phyloP scores from a whole-genome alignment of 768 basidiomycete genomes.

The Tulasnella sp. region DNA sequence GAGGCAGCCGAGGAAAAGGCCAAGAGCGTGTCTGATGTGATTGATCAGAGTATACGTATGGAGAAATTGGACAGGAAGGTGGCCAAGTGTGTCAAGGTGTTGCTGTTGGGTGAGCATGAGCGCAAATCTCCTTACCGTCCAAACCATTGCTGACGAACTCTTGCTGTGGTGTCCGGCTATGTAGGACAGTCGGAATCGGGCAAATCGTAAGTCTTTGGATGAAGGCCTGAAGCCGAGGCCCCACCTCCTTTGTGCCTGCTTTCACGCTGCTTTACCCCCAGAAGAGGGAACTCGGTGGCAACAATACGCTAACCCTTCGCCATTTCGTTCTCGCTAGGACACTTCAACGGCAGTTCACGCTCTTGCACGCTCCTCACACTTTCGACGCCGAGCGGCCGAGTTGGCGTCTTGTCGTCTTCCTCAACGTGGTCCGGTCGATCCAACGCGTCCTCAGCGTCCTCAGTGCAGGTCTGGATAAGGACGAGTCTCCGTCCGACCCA shows the following conservation, averaged over 20 bases:
- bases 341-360: conserved; percentile 20
- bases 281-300: background rate
- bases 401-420: conserved; percentile 80
- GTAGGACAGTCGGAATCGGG: conserved; percentile 13
- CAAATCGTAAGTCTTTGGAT: conserved; percentile 8
- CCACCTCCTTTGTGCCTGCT: background rate
- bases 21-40: conserved; percentile 57
- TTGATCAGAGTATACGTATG: conserved; percentile 63
- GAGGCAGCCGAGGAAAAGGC: conserved; percentile 58
- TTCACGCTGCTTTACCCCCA: background rate
- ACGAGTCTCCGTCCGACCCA: conserved; percentile 30
- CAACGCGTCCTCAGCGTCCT: conserved; percentile 37
- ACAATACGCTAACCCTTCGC: background rate
- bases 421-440: conserved; percentile 74
- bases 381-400: conserved; percentile 72
- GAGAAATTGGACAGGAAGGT: conserved; percentile 51
- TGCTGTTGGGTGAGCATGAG: conserved; percentile 78
- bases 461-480: conserved; percentile 38
- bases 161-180: conserved; percentile 27
- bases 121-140: conserved; percentile 41
- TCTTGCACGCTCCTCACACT: conserved; percentile 61
- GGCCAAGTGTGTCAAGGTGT: conserved; percentile 54
- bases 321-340: background rate
- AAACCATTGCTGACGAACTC: conserved; percentile 31
- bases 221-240: background rate